Evolutionary conservation across 2,329 filamentous ascomycete species (phyloP), one percentile per base, ranked within the genome.

Genomic region (Stachybotrys elegans): DNA sequence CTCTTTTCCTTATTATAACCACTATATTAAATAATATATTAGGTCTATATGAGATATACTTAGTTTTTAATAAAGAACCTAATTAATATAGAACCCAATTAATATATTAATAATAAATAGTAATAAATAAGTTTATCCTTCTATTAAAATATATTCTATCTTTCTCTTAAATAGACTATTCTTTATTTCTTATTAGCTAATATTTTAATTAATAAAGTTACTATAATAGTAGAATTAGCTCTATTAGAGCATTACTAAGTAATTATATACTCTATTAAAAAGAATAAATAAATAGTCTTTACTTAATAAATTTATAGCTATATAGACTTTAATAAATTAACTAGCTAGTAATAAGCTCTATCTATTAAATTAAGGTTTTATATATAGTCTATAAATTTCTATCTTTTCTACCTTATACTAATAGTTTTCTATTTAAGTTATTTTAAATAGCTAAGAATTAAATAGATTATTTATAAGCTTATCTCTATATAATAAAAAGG

Each of bases 221-320:
- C 39, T 19, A 38, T 38, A n/a, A 34, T n/a, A n/a, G 17, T n/a
- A 8, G 6, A 34, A 34, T 34, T n/a, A 34, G 14, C 31, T 34
- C 17, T 34, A 34, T 34, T 34, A 9, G 14, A 36, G 25, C 16
- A 8, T 36, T 36, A 37, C n/a, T 35, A 36, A 36, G 16, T 23
- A 36, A 20, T 29, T 36, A 36, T 25, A 27, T 43, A 38, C 22
- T 43, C 25, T 38, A 29, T 25, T 35, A 22, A 34, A 35, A 36
- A 12, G 3, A 16, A 22, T 16, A 7, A 19, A 27, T 40, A 40
- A 27, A 42, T 8, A 5, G 22, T 21, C 20, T 42, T 42, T 32
- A 34, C 14, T 4, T 34, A 22, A 22, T 17, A 32, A 22, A 43
- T n/a, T n/a, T n/a, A n/a, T n/a, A n/a, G n/a, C n/a, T n/a, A n/a